Evolutionary conservation across 768 basidiomycete genomes (phyloP).

Genomic region (Baorangia bicolor): DNA sequence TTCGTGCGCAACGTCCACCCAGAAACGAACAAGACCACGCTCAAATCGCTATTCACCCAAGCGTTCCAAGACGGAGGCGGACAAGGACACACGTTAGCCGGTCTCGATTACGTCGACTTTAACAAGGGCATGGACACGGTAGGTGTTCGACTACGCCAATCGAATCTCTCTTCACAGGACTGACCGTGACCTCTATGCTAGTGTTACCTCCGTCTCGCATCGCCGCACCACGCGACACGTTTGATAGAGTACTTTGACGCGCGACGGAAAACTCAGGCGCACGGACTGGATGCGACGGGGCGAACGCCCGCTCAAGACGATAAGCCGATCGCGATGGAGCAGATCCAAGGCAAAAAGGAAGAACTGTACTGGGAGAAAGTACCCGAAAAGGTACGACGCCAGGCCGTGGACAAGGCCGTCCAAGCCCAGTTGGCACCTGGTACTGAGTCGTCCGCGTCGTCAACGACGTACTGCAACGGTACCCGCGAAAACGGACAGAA

Average conservation of each 20-base stretch:
- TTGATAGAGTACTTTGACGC: conserved; percentile 47
- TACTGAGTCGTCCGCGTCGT: background rate
- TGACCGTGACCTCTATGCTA: no score
- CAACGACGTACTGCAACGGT: background rate
- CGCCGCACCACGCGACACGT: conserved; percentile 43
- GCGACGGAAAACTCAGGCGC: conserved; percentile 39
- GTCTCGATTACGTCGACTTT: conserved; percentile 82
- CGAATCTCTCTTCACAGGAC: background rate
- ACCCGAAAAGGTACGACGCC: conserved; percentile 64
- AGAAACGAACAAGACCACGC: conserved; percentile 79
- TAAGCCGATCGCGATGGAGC: conserved; percentile 46
- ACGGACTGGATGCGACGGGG: conserved; percentile 58
- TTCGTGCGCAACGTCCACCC: conserved; percentile 70
- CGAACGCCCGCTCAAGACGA: conserved; percentile 11
- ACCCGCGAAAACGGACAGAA: background rate
- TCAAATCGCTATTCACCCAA: conserved; percentile 55
- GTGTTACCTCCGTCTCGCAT: conserved; percentile 73
- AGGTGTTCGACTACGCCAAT: conserved; percentile 15
- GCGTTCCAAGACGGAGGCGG: conserved; percentile 33
- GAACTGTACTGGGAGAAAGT: conserved; percentile 79
- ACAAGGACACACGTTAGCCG: no score
- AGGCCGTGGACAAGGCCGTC: conserved; percentile 54
- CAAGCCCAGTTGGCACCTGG: background rate
- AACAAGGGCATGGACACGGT: conserved; percentile 75
- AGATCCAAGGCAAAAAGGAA: conserved; percentile 63